Evolutionary conservation across 2,329 filamentous ascomycete species (phyloP).

Genomic region (Aspergillus sp.): DNA sequence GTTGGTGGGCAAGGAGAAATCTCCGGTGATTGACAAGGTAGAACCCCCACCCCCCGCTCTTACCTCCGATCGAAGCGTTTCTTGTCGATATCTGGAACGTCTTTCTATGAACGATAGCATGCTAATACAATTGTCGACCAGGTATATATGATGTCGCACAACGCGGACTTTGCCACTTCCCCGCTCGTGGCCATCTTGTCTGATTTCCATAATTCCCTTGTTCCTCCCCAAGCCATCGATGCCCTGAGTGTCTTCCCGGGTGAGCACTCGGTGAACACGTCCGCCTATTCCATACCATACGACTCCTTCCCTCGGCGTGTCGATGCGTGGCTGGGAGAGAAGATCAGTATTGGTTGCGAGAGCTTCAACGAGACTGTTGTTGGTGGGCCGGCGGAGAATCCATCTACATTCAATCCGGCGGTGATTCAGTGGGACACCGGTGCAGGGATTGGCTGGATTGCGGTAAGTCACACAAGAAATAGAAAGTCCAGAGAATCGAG

Average conservation of each 20-base stretch:
- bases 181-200: constrained; percentile 2
- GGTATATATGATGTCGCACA: constrained; percentile 6
- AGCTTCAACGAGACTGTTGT: constrained; percentile 5
- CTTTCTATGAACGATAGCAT: no score
- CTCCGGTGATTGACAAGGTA: background rate
- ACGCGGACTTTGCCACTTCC: constrained; percentile 1
- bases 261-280: background rate
- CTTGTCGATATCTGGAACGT: no score
- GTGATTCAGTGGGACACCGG: constrained; percentile 5
- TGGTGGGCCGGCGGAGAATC: constrained; percentile 1
- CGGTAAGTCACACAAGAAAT: background rate
- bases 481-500: no score
- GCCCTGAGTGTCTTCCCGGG: background rate
- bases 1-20: constrained; percentile 1
- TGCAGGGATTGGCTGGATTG: constrained; percentile 1
- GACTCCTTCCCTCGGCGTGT: background rate
- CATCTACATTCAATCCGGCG: constrained; percentile 4
- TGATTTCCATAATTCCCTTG: background rate
- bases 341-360: constrained; percentile 1
- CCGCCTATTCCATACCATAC: constrained; percentile 1
- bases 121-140: background rate
- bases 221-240: background rate
- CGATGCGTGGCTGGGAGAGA: constrained; percentile 1
- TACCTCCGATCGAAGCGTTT: no score
- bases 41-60: no score